Evolutionary conservation across 2,329 filamentous ascomycete genomes (phyloP), one percentile per base, ranked within the genome.

Genomic region (Aureobasidium sp.): DNA sequence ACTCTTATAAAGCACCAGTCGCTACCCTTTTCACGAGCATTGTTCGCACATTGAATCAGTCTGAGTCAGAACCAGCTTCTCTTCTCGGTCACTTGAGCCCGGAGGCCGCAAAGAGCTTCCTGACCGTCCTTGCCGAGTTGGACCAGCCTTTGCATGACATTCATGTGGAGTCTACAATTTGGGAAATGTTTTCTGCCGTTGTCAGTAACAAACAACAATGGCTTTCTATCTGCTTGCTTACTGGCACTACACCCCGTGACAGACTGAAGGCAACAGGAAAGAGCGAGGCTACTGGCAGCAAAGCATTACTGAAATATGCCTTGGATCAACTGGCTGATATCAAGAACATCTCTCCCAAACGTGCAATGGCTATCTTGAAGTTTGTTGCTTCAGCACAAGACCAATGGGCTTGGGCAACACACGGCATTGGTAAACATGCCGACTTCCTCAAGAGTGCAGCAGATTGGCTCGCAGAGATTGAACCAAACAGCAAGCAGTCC

Each of bases 351-450:
- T 80, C 87, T 9, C 80, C 83, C n/a, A 78, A 79, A 37, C 84
- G 91, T 65, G 84, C 87, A 4, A 78, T 92, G 26, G 85, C 89
- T 0, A 86, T 97, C 68, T 80, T 99, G 17, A 87, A 93, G 68
- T 97, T 97, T 72, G 85, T 97, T 41, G 86, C 90, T 2, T 86
- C 89, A 2, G 90, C 93, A 5, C 92, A 97, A 71, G 94, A 96
- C 73, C 90, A 92, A 71, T 97, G 93, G 93, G 89, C 92, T 1
- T 96, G 93, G 90, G 92, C 91, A 1, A 92, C 95, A 62, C 87
- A 90, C 62, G 86, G 88, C 43, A 78, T 96, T 39, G 85, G 88
- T 65, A 87, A 87, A 63, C 89, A 96, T 69, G 81, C 83, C 0
- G 79, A 80, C 0, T 93, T 96, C 69, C 82, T 97, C 62, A 80